Base-by-base conservation (phyloP, 2,329 filamentous ascomycete species). In the Sclerotinia spermophila region DNA sequence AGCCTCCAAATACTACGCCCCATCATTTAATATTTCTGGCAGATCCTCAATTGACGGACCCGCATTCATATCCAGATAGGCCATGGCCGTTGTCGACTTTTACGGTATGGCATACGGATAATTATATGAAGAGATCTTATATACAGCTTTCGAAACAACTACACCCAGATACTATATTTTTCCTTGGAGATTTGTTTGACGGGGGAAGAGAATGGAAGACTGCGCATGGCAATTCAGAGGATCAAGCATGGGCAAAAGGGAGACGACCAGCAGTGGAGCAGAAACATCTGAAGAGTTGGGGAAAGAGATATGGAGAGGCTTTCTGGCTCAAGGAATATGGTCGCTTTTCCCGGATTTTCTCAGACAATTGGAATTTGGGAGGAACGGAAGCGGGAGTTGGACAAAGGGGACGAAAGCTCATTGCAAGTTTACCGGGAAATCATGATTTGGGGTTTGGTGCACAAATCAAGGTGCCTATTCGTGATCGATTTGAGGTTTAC, bases 131-230 rank as follows among this genome's bases (percentile, higher is more conserved):
- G 55, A 89, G 94, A 56, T 90, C 92, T 13, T 98, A 96, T 79
- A 86, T 84, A n/a, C 86, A 90, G 68, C 86, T 98, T 71, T 93
- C 97, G 77, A 83, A 86, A 27, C 83, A 87, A 27, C 84, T 98
- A 21, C 87, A 87, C n/a, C 96, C 96, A 0, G 93, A 97, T 79
- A 94, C 92, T 24, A 84, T 97, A 1, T 88, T 97, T 78, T 98
- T 99, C 78, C 84, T 99, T 0, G 96, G 96, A 11, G 96, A 99
- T 79, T 83, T 99, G 0, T 97, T 99, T 77, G 96, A 99, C 78
- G 96, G 96, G 5, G 96, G 96, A 13, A 87, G 96, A 75, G 96
- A 99, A 83, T 99, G 96, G 96, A 91, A 90, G 75, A 95, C 94
- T 19, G 83, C 81, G 3, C 84, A 84, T 35, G 90, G 87, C 58